phyloP scores from a whole-genome alignment of 1,284 basidiomycete genomes.

The Marasmius oreades region DNA sequence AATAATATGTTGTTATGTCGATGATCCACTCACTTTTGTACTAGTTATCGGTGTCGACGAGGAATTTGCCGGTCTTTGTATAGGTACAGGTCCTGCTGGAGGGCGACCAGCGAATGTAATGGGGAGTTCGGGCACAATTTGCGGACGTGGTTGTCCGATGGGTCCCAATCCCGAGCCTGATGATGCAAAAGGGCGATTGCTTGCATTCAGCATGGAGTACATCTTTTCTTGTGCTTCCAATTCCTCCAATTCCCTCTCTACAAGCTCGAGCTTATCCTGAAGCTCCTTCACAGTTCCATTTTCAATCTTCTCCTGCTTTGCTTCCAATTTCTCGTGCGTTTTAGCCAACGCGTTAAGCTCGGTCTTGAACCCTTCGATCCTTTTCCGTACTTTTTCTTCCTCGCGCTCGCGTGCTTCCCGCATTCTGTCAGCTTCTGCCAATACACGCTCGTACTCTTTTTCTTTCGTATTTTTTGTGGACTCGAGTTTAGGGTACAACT shows the following conservation, averaged over 20 bases:
- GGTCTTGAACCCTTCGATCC: slow-evolving; percentile 48
- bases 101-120: slow-evolving; percentile 26
- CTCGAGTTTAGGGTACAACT: slow-evolving; percentile 44
- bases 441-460: slow-evolving; percentile 40
- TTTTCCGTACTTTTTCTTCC: slow-evolving; percentile 54
- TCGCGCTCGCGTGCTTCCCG: slow-evolving; percentile 45
- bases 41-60: slow-evolving; percentile 10
- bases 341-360: slow-evolving; percentile 43
- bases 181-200: slow-evolving; percentile 20
- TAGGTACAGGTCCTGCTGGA: slow-evolving; percentile 21
- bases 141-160: slow-evolving; percentile 14
- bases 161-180: slow-evolving; percentile 8
- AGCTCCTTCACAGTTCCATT: slow-evolving; percentile 44
- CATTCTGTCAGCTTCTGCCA: slow-evolving; percentile 41
- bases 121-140: slow-evolving; percentile 4
- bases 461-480: slow-evolving; percentile 42
- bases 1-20: neutral
- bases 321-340: slow-evolving; percentile 49
- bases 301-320: slow-evolving; percentile 55
- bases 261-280: slow-evolving; percentile 48
- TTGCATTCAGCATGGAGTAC: slow-evolving; percentile 14
- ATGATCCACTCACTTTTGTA: neutral
- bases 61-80: slow-evolving; percentile 28
- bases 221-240: slow-evolving; percentile 30
- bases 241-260: slow-evolving; percentile 47